phyloP scores from a whole-genome alignment of 192 early-diverging fungal species.

The Mortierella alpina region DNA sequence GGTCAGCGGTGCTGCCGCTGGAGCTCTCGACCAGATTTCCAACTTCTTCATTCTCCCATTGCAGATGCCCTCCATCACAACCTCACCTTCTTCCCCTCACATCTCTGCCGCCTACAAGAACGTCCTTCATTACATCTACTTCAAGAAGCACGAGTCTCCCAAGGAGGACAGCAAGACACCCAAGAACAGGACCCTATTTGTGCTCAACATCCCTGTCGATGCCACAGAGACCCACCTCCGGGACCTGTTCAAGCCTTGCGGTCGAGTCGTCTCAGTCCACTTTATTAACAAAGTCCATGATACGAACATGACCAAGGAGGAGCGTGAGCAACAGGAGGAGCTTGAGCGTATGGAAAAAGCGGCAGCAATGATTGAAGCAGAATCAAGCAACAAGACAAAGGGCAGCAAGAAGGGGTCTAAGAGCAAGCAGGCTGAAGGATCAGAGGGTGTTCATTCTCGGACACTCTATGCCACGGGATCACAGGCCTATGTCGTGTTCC shows the following conservation, averaged over 20 bases:
- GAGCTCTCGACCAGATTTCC: conserved; percentile 30
- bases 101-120: conserved; percentile 35
- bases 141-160: conserved; percentile 56
- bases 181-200: conserved; percentile 71
- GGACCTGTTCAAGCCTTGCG: conserved; percentile 69
- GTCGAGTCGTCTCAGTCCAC: conserved; percentile 62
- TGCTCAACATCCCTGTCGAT: conserved; percentile 77
- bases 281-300: conserved; percentile 62
- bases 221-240: conserved; percentile 73
- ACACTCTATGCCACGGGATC: conserved; percentile 62
- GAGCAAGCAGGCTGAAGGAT: conserved; percentile 36
- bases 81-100: conserved; percentile 1
- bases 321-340: conserved; percentile 52
- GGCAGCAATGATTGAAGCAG: conserved; percentile 25
- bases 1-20: neutral
- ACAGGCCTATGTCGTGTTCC: conserved; percentile 77
- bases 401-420: conserved; percentile 38
- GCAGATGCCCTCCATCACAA: conserved; percentile 36
- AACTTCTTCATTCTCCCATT: conserved; percentile 50
- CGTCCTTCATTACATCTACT: conserved; percentile 51
- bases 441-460: conserved; percentile 44
- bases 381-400: conserved; percentile 17
- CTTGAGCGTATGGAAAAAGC: conserved; percentile 36
- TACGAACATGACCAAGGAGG: conserved; percentile 52
- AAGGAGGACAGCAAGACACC: conserved; percentile 56